A percentile compares a stretch with the other conserved stretches of the same genome.
phyloP scores from a whole-genome alignment of 2,329 filamentous ascomycete genomes.

The Colletotrichum godetiae region DNA sequence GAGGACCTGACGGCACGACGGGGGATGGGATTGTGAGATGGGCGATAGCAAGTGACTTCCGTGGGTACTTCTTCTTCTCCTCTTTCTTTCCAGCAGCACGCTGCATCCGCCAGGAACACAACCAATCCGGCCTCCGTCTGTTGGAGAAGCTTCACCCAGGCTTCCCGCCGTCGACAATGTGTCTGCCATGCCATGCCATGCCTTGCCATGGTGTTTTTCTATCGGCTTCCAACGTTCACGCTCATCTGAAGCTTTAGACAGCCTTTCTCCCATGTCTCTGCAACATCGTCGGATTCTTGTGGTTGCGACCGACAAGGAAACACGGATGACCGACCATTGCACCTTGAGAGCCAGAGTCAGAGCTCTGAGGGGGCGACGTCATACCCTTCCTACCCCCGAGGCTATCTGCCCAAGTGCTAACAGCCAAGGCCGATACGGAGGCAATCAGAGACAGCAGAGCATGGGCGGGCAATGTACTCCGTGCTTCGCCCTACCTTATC shows the following conservation, averaged over 20 bases:
- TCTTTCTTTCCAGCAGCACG: background rate
- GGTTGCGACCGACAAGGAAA: background rate
- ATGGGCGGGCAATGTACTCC: slow-evolving; percentile 7
- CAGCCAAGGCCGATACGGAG: slow-evolving; percentile 21
- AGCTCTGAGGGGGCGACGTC: slow-evolving; percentile 24
- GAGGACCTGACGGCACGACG: background rate
- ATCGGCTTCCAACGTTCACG: background rate
- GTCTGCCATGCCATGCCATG: background rate
- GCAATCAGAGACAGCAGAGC: background rate
- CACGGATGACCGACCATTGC: background rate
- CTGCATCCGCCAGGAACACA: background rate
- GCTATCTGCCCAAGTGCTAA: background rate
- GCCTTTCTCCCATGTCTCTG: background rate
- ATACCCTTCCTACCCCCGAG: slow-evolving; percentile 17
- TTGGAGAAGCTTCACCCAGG: background rate
- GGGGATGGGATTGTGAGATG: slow-evolving; percentile 30
- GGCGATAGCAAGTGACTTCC: slow-evolving; percentile 11
- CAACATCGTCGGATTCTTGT: background rate
- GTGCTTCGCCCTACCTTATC: background rate
- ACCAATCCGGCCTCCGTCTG: background rate
- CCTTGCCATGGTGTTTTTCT: background rate
- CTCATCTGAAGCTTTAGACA: background rate
- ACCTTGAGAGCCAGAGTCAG: slow-evolving; percentile 7
- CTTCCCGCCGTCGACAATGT: background rate
- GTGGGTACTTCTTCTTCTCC: background rate